Evolutionary conservation across 2,329 filamentous ascomycete species (phyloP).

Genomic region (Thielaviopsis musarum): DNA sequence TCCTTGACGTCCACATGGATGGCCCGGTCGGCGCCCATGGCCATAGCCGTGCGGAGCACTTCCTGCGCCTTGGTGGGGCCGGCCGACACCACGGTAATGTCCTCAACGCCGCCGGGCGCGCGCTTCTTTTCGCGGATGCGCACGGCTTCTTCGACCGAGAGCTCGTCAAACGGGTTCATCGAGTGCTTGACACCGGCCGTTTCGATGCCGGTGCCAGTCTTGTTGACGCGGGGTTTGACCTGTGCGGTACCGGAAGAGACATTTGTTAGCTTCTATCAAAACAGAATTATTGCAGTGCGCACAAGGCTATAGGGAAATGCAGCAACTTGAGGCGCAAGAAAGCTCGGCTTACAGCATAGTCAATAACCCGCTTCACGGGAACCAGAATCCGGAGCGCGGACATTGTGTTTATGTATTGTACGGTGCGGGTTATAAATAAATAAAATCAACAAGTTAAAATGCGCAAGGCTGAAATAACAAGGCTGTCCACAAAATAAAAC

Average conservation of each 20-base stretch:
- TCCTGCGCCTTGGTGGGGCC: constrained; percentile 80
- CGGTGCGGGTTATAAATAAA: neutral
- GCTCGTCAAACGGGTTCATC: constrained; percentile 98
- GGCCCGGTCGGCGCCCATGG: constrained; percentile 88
- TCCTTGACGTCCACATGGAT: constrained; percentile 75
- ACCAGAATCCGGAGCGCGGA: constrained; percentile 58
- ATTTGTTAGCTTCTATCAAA: neutral
- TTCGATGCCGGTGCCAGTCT: constrained; percentile 70
- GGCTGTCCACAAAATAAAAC: neutral
- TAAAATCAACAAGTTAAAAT: neutral
- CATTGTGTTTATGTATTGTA: constrained; percentile 24
- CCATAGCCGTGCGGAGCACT: constrained; percentile 88
- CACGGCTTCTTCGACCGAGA: constrained; percentile 91
- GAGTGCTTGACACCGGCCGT: constrained; percentile 88
- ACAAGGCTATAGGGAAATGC: no score
- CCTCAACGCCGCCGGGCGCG: constrained; percentile 58
- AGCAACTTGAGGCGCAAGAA: neutral
- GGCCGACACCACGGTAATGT: constrained; percentile 80
- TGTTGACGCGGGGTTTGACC: constrained; percentile 56
- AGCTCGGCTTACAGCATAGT: constrained; percentile 54
- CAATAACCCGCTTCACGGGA: constrained; percentile 70
- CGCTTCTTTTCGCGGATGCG: constrained; percentile 78
- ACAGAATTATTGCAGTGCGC: no score
- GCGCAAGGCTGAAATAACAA: neutral
- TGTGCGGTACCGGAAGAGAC: constrained; percentile 17